These are phyloP conservation scores for Hypoxylon lienhwacheense DNA, from an alignment of 495 filamentous ascomycete genomes.

Conservation along the genomic window DNA sequence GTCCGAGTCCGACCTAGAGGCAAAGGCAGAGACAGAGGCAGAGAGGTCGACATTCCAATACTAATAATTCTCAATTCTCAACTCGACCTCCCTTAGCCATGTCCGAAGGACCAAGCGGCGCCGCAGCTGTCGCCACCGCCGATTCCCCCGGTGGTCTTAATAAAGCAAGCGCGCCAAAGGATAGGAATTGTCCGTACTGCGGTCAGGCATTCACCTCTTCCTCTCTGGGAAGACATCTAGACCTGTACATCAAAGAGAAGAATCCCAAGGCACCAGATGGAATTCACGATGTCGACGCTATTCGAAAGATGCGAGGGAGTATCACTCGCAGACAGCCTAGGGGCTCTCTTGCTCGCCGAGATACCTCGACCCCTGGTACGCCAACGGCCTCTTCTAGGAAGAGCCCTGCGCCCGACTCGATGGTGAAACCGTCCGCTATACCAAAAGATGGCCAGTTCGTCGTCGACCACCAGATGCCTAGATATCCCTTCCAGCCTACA, in stretches of 20 bases:
- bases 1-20: too few species aligned
- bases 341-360: constrained; percentile 59
- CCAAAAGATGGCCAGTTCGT: constrained; percentile 46
- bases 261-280: constrained; percentile 83
- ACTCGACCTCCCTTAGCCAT: constrained; percentile 7
- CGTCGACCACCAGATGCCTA: constrained; percentile 58
- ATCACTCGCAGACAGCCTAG: constrained; percentile 82
- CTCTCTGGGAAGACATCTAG: constrained; percentile 87
- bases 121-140: constrained; percentile 24
- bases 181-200: constrained; percentile 84
- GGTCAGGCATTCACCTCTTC: constrained; percentile 85
- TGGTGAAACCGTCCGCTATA: constrained; percentile 35
- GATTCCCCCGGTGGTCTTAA: constrained; percentile 43
- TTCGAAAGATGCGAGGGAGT: constrained; percentile 72
- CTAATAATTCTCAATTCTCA: constrained; percentile 2
- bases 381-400: constrained; percentile 40
- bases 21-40: too few species aligned
- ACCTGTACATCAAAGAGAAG: constrained; percentile 85
- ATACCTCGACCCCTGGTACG: constrained; percentile 50
- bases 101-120: constrained; percentile 27
- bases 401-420: constrained; percentile 32
- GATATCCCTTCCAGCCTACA: constrained; percentile 52
- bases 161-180: constrained; percentile 60
- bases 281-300: constrained; percentile 83
- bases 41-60: too few species aligned